These are phyloP conservation scores for Coniochaeta sp. DNA, from an alignment of 2,329 filamentous ascomycete genomes.

Conservation along the genomic window DNA sequence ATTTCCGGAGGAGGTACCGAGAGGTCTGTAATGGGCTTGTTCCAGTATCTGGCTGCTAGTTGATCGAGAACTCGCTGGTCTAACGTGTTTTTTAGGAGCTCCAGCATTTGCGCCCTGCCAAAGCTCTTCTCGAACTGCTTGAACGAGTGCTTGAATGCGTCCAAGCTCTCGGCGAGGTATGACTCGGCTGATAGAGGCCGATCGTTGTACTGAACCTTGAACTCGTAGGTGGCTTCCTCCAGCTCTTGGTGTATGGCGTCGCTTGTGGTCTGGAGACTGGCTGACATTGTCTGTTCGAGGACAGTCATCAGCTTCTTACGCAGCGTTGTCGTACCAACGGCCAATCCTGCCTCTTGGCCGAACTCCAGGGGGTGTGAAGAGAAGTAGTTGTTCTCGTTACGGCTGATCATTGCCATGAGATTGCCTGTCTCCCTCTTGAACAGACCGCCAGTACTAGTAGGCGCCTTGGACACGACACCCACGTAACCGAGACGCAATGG, in stretches of 20 bases:
- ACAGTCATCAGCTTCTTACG: conserved; percentile 97
- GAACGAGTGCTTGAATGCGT: conserved; percentile 96
- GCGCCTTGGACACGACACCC: conserved; percentile 82
- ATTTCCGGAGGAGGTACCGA: conserved; percentile 55
- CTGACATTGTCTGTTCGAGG: conserved; percentile 93
- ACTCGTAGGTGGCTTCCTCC: conserved; percentile 95
- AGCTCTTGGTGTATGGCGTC: conserved; percentile 92
- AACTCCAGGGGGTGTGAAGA: conserved; percentile 75
- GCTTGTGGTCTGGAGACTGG: conserved; percentile 79
- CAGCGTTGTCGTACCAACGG: conserved; percentile 76
- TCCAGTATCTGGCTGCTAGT: conserved; percentile 93
- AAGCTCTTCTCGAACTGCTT: conserved; percentile 89
- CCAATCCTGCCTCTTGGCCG: conserved; percentile 62
- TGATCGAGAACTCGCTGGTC: conserved; percentile 93
- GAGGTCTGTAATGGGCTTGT: conserved; percentile 87
- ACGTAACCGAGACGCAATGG: conserved; percentile 93
- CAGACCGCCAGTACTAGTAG: conserved; percentile 53
- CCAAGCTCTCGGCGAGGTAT: conserved; percentile 89
- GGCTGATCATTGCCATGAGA: conserved; percentile 71
- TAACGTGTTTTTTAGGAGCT: conserved; percentile 83
- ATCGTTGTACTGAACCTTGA: conserved; percentile 99
- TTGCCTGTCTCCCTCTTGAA: conserved; percentile 80
- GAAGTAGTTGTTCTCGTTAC: conserved; percentile 86
- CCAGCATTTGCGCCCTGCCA: conserved; percentile 79
- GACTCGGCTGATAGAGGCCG: conserved; percentile 90